phyloP scores from a whole-genome alignment of 2,329 filamentous ascomycete genomes.

The Dendryphion nanum region DNA sequence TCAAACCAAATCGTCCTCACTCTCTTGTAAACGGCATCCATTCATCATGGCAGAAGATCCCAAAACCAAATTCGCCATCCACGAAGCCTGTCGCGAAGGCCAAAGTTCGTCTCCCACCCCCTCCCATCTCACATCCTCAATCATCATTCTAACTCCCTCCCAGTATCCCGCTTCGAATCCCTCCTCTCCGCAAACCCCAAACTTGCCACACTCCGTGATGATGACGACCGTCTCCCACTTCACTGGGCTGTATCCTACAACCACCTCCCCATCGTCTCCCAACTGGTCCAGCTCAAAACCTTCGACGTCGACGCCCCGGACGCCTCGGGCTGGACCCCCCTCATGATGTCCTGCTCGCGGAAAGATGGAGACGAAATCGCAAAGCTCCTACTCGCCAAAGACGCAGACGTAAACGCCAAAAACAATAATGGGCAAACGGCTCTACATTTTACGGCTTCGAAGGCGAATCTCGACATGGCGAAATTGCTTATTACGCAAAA shows the following conservation, averaged over 20 bases:
- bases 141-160: constrained; percentile 6
- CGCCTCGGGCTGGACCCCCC: constrained; percentile 75
- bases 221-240: constrained; percentile 84
- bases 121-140: constrained; percentile 5
- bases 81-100: constrained; percentile 83
- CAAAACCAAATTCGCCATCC: constrained; percentile 72
- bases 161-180: constrained; percentile 71
- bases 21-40: neutral
- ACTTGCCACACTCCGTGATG: constrained; percentile 70
- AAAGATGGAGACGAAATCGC: constrained; percentile 70
- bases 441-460: constrained; percentile 88
- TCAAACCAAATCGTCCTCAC: neutral
- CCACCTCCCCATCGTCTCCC: constrained; percentile 68
- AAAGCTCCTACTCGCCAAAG: constrained; percentile 65
- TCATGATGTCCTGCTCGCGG: constrained; percentile 79
- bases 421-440: constrained; percentile 77
- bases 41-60: constrained; percentile 14
- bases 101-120: constrained; percentile 59
- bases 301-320: constrained; percentile 87
- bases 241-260: constrained; percentile 94
- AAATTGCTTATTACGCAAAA: constrained; percentile 72
- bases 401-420: constrained; percentile 71
- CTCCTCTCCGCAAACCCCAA: constrained; percentile 76
- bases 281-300: constrained; percentile 64
- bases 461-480: constrained; percentile 80